A percentile compares a stretch with the other conserved stretches of the same genome.
Conservation (phyloP, 176 grass and related monocot genomes). For the Microstegium vimineum region DNA sequence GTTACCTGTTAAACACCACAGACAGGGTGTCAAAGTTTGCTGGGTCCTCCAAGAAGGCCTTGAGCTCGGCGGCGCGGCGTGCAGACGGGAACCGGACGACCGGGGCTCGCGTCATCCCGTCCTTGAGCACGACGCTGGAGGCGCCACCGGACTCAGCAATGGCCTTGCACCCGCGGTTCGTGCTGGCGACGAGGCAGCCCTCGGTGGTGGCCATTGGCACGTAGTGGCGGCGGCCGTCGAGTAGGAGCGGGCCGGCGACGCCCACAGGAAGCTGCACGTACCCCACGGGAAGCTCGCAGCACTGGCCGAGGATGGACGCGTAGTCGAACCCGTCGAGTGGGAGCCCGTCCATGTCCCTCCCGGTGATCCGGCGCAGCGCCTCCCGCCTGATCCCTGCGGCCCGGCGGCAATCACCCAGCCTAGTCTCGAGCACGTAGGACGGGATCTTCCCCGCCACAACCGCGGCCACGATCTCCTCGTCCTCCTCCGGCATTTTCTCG, state of each 20-base stretch:
- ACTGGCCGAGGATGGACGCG: slow-evolving; percentile 59
- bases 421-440: slow-evolving; percentile 61
- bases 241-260: slow-evolving; percentile 61
- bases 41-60: slow-evolving; percentile 51
- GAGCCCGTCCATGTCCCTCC: slow-evolving; percentile 54
- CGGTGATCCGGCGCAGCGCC: slow-evolving; percentile 56
- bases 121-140: slow-evolving; percentile 51
- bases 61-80: slow-evolving; percentile 56
- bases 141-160: slow-evolving; percentile 71
- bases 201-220: slow-evolving; percentile 86
- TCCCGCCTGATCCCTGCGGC: slow-evolving; percentile 69
- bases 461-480: slow-evolving; percentile 56
- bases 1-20: slow-evolving; percentile 60
- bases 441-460: slow-evolving; percentile 54
- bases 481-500: slow-evolving; percentile 44
- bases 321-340: slow-evolving; percentile 75
- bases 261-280: slow-evolving; percentile 72
- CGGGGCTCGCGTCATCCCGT: slow-evolving; percentile 69
- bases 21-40: slow-evolving; percentile 51
- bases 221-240: slow-evolving; percentile 49
- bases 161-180: slow-evolving; percentile 74
- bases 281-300: slow-evolving; percentile 77
- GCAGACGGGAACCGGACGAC: slow-evolving; percentile 47
- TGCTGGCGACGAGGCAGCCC: slow-evolving; percentile 77
- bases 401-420: slow-evolving; percentile 51